Evolutionary conservation across 805 yeast genomes (phyloP), one percentile per base, ranked within the genome.

Genomic region (Yamadazyma insecticola): DNA sequence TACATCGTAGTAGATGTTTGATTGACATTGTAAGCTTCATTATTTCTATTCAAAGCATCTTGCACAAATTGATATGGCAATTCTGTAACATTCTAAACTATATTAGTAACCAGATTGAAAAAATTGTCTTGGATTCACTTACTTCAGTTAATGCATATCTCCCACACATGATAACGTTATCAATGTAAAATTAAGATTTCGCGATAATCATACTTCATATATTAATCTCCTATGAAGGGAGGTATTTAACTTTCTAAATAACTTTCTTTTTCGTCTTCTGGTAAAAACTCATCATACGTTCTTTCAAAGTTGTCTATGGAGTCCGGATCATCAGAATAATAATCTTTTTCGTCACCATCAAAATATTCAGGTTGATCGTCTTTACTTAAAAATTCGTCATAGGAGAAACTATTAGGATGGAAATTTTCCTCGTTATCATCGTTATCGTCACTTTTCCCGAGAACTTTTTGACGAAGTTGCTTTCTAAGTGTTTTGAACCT

Each of bases 141-240:
- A 40, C 74, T 32, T 67, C 50, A 13, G 69, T 63, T 44, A 74
- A 47, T 2, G 81, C 72, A 44, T 66, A 78, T 29, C 85, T 50
- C 13, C 85, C 85, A 54, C 85, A 78, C 85, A 78, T 77, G n/a
- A n/a, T n/a, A n/a, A n/a, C n/a, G n/a, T n/a, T n/a, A n/a, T n/a
- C n/a, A n/a, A n/a, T n/a, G 13, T 25, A 14, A 19, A 19, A 19
- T n/a, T n/a, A n/a, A n/a, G n/a, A n/a, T n/a, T n/a, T n/a, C 22
- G 22, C 22, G 22, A 19, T 19, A 19, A 9, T 19, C 22, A 19
- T 11, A 19, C n/a, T n/a, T n/a, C n/a, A n/a, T n/a, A n/a, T n/a
- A n/a, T n/a, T n/a, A n/a, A n/a, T n/a, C n/a, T n/a, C n/a, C n/a
- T n/a, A n/a, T n/a, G n/a, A n/a, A n/a, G n/a, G n/a, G n/a, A n/a